phyloP scores from a whole-genome alignment of 2,329 filamentous ascomycete genomes.

The Fusarium oxysporum region DNA sequence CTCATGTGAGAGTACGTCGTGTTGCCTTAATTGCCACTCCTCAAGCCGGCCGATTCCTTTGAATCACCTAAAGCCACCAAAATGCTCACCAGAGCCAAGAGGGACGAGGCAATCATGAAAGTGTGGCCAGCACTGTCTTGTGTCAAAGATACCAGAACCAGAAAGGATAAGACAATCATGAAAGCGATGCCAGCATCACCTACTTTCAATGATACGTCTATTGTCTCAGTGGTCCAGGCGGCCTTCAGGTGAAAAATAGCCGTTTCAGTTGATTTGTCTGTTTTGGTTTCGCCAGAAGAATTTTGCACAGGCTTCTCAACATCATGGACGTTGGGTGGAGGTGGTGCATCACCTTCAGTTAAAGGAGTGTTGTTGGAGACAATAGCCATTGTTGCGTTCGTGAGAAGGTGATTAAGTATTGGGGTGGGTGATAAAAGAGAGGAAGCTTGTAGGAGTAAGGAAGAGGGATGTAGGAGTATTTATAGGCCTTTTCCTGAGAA shows the following conservation, averaged over 20 bases:
- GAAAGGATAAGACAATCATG: accelerated
- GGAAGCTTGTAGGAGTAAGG: accelerated
- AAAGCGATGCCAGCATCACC: background rate
- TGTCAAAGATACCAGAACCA: too few relatives aligned
- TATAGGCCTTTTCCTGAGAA: background rate
- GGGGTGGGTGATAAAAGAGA: accelerated
- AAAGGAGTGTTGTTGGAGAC: too few relatives aligned
- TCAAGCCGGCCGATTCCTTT: accelerated
- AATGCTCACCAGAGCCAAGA: background rate
- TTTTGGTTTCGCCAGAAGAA: too few relatives aligned
- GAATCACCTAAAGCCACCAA: accelerated
- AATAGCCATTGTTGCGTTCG: background rate
- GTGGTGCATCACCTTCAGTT: too few relatives aligned
- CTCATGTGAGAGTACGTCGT: background rate
- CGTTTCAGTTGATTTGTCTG: accelerated
- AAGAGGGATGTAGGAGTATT: background rate
- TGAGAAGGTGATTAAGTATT: background rate
- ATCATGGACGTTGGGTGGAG: background rate
- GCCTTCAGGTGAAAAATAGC: background rate
- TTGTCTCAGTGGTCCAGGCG: background rate
- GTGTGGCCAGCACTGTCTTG: too few relatives aligned
- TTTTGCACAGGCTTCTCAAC: background rate
- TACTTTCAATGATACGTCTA: background rate
- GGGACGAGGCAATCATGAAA: too few relatives aligned
- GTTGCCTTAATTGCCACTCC: background rate